These are phyloP conservation scores for Chlorophyllum brunneum DNA, from an alignment of 768 basidiomycete genomes.

Conservation along the genomic window DNA sequence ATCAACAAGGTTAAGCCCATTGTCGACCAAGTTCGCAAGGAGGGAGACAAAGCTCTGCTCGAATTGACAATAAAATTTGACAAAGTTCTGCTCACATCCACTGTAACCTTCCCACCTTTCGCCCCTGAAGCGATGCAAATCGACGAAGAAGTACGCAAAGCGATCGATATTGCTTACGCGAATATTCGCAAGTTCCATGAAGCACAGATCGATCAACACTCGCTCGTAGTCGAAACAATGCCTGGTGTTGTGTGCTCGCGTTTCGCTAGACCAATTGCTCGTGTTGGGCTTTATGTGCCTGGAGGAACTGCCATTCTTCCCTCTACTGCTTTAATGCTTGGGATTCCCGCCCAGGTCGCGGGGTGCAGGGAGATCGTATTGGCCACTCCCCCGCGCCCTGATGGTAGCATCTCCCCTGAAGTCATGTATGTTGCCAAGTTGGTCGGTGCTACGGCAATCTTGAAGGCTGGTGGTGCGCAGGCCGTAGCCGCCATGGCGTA, in stretches of 20 bases:
- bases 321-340: conserved; percentile 96
- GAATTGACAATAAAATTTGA: conserved; percentile 94
- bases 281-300: conserved; percentile 95
- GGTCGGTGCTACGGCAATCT: conserved; percentile 84
- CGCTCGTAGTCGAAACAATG: conserved; percentile 91
- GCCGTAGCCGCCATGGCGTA: conserved; percentile 96
- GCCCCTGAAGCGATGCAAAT: conserved; percentile 58
- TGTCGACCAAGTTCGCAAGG: conserved; percentile 77
- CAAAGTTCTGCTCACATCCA: conserved; percentile 64
- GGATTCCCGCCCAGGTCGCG: conserved; percentile 96
- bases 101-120: conserved; percentile 79
- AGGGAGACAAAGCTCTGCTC: conserved; percentile 84
- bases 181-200: conserved; percentile 92
- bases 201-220: conserved; percentile 71
- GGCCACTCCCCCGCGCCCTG: conserved; percentile 91
- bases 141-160: conserved; percentile 59
- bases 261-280: conserved; percentile 91
- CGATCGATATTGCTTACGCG: conserved; percentile 86
- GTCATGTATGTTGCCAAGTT: conserved; percentile 95
- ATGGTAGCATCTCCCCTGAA: conserved; percentile 93
- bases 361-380: conserved; percentile 90
- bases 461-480: conserved; percentile 96
- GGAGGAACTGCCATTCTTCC: conserved; percentile 96
- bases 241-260: conserved; percentile 96
- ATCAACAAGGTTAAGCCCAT: conserved; percentile 93